Evolutionary conservation across 208 protist species (phyloP).

Genomic region (Histomonas meleagridis): DNA sequence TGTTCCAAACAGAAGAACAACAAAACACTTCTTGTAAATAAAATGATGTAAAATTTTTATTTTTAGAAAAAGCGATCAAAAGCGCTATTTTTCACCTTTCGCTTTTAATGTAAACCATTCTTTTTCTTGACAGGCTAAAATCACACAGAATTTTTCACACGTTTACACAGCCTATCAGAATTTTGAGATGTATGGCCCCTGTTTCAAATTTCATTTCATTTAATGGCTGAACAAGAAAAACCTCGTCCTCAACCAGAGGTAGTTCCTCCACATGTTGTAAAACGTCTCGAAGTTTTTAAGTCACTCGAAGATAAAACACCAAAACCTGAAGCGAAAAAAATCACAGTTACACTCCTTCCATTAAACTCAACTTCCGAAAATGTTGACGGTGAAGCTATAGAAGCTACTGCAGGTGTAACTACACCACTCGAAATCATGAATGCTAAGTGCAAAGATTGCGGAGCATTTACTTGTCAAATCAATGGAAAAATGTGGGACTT

Average conservation of each 20-base stretch:
- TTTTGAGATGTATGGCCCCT: too few relatives aligned
- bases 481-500: slow-evolving; percentile 85
- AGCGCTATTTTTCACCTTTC: too few relatives aligned
- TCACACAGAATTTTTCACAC: too few relatives aligned
- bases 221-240: neutral
- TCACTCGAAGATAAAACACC: neutral
- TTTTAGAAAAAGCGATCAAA: too few relatives aligned
- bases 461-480: slow-evolving; percentile 52
- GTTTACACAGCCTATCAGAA: too few relatives aligned
- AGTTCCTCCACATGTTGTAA: neutral
- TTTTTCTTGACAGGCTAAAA: too few relatives aligned
- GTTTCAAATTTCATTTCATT: too few relatives aligned
- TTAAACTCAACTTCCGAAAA: neutral
- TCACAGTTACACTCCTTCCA: neutral
- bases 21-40: too few relatives aligned
- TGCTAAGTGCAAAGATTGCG: slow-evolving; percentile 48
- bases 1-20: too few relatives aligned
- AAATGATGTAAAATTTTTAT: too few relatives aligned
- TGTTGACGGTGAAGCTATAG: slow-evolving; percentile 67
- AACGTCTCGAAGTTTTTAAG: slow-evolving; percentile 18
- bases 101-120: too few relatives aligned
- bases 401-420: slow-evolving; percentile 69
- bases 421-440: slow-evolving; percentile 79
- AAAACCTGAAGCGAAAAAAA: neutral
- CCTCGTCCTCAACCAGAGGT: neutral